A percentile compares a stretch with the other conserved stretches of the same genome.
These are phyloP conservation scores for Endothia cerciana DNA, from an alignment of 2,329 filamentous ascomycete species.

Conservation along the genomic window DNA sequence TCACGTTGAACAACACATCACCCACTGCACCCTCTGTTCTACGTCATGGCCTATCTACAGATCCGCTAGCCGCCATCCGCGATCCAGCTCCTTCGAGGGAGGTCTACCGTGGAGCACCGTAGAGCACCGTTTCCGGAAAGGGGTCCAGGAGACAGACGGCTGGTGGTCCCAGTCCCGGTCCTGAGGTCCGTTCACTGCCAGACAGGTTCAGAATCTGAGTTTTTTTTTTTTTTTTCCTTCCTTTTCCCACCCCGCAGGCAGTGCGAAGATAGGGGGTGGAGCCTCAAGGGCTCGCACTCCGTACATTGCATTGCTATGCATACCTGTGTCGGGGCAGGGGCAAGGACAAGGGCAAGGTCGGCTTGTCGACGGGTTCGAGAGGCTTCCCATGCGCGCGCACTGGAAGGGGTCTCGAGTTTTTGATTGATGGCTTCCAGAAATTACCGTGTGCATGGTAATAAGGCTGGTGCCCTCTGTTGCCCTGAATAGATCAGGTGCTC, in stretches of 20 bases:
- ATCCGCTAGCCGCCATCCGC: no score
- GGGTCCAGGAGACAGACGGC: neutral
- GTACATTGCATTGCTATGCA: neutral
- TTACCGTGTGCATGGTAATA: no score
- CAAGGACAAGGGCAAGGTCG: neutral
- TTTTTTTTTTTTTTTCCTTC: no score
- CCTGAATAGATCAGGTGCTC: neutral
- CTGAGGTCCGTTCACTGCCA: neutral
- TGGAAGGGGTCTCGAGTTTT: neutral
- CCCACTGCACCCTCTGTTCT: neutral
- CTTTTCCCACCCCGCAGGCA: neutral
- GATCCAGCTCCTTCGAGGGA: neutral
- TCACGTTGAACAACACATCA: neutral
- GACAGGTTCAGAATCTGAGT: neutral
- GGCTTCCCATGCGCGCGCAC: neutral
- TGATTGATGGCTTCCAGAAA: neutral
- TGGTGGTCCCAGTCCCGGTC: neutral
- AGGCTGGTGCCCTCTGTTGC: no score
- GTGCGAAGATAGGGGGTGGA: constrained; percentile 16
- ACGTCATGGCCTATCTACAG: constrained; percentile 3
- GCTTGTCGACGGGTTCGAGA: neutral
- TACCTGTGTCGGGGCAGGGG: neutral
- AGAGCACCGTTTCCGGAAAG: neutral
- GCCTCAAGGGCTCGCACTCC: constrained; percentile 1
- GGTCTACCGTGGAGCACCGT: no score